Evolutionary conservation across 257 asterid species (phyloP).

Genomic region (Penstemon newberryi): DNA sequence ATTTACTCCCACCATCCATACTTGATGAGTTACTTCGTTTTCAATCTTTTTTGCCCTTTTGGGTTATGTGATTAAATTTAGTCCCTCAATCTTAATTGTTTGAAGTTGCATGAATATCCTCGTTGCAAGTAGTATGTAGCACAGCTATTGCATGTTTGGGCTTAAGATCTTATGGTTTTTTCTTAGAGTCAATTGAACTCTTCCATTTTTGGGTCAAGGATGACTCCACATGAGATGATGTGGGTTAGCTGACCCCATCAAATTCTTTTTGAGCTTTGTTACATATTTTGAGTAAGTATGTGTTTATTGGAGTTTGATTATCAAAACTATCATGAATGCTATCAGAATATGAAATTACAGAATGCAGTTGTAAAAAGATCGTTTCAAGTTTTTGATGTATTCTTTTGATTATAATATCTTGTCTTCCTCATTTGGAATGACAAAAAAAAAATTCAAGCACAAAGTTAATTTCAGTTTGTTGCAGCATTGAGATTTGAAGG

Average conservation of each 20-base stretch:
- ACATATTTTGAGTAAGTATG: no score
- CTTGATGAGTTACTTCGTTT: not conserved
- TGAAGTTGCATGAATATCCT: constrained; percentile 11
- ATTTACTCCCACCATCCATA: not conserved
- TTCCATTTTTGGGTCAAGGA: constrained; percentile 18
- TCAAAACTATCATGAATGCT: no score
- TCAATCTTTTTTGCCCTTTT: constrained; percentile 13
- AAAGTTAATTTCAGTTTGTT: no score
- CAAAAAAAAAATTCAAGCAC: no score
- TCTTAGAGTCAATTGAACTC: not conserved
- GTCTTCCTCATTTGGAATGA: no score
- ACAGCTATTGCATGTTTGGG: not conserved
- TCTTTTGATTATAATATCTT: no score
- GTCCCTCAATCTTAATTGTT: constrained; percentile 10
- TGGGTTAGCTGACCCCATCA: not conserved
- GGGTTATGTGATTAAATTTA: constrained; percentile 1
- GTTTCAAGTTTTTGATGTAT: no score
- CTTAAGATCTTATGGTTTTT: not conserved
- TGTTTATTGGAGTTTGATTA: no score
- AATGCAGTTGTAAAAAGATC: no score
- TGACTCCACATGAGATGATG: not conserved
- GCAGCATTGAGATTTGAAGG: not conserved
- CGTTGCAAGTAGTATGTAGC: not conserved
- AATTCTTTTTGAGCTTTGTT: not conserved
- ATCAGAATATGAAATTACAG: no score